Base-by-base conservation (phyloP, 2,329 filamentous ascomycete species). In the Aspergillus sp. region DNA sequence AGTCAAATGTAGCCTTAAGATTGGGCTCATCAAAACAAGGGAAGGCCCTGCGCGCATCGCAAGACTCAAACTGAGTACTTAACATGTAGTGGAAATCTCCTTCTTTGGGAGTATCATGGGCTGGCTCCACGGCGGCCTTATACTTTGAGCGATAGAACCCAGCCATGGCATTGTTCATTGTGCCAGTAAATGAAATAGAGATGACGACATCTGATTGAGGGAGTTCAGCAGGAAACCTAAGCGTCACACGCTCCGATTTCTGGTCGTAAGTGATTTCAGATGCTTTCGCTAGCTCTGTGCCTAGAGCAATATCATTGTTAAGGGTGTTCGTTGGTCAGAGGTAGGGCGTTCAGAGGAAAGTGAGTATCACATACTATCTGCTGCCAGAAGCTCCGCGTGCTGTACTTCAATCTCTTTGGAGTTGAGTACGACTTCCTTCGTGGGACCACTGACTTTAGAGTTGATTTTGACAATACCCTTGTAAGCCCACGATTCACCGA, bases 21-120 rank as follows among this genome's bases (percentile, higher is more conserved):
- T 96, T 96, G 42, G 95, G 95, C 79, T 99, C 95, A 71, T 99
- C 95, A 70, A 98, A 98, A 79, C 95, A 99, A 48, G 95, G 95
- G 78, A 99, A 97, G 8, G 95, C 93, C 65, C 93, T 85, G 64
- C 95, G 89, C 61, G 95, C 95, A 77, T 99, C 95, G 70, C 92
- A 96, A 46, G 93, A 89, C 80, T 99, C 95, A 71, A 99, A 99
- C 74, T 99, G 95, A 49, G 95, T 99, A 80, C 91, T 96, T 75
- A 96, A 81, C 90, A 93, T 93, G 66, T 79, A 86, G 71, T 86
- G 80, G 66, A 83, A 80, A 54, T 86, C 83, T 48, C 79, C 81
- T 57, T 86, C 91, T 70, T 83, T 89, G 27, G 92, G 90, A 2
- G 96, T 92, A 12, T 90, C 92, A 42, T 87, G 79, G 48, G 89